phyloP scores from a whole-genome alignment of 768 basidiomycete genomes.

The Hygrocybe punicea region DNA sequence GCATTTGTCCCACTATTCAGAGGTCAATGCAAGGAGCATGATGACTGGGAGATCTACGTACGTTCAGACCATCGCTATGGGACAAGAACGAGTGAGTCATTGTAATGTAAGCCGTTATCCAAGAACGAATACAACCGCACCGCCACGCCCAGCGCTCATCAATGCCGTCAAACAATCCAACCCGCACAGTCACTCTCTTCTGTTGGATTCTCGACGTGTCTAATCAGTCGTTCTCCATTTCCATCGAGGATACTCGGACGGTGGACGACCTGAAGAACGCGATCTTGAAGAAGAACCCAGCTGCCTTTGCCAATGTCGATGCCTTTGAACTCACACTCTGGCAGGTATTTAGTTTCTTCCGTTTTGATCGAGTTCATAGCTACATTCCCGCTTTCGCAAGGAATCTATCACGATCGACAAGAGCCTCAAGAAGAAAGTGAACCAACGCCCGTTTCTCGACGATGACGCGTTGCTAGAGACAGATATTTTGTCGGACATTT shows the following conservation, averaged over 20 bases:
- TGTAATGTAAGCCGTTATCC: too few species aligned
- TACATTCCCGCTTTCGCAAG: conserved; percentile 7
- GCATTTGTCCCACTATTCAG: too few species aligned
- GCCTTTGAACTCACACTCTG: conserved; percentile 9
- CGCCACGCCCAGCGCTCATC: too few species aligned
- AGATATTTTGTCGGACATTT: background rate
- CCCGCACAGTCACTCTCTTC: conserved; percentile 12
- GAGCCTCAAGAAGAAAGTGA: too few species aligned
- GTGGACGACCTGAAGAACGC: conserved; percentile 12
- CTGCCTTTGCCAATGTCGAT: conserved; percentile 10
- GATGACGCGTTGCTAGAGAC: conserved; percentile 5
- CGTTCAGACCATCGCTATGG: too few species aligned
- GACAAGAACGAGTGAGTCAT: too few species aligned
- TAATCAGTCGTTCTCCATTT: conserved; percentile 12
- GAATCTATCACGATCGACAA: background rate
- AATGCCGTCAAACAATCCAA: too few species aligned
- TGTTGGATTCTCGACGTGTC: conserved; percentile 16
- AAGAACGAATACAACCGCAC: too few species aligned
- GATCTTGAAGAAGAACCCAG: conserved; percentile 11
- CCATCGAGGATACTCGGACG: conserved; percentile 11
- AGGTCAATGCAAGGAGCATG: too few species aligned
- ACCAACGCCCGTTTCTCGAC: conserved; percentile 2
- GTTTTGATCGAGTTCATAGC: conserved; percentile 1
- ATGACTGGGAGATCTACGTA: too few species aligned
- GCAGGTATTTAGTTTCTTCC: conserved; percentile 15